Evolutionary conservation across 148 eudicot genomes (phyloP).

Genomic region (Pharnaceum exiguum): DNA sequence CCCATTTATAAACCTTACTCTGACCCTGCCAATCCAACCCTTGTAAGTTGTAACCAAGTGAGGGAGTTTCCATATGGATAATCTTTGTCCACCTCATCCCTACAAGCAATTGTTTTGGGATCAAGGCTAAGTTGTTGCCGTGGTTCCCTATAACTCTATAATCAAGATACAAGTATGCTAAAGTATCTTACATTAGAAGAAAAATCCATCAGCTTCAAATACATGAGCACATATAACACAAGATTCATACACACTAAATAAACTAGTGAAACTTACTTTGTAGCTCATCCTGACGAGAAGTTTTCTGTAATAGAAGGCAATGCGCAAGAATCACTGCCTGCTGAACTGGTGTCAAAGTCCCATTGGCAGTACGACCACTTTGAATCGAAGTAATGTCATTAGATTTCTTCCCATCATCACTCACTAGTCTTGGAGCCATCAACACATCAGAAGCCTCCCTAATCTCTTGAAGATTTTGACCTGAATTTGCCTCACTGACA

Average conservation of each 20-base stretch:
- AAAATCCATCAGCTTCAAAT: not conserved
- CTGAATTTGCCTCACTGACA: constrained; percentile 15
- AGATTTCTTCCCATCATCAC: constrained; percentile 23
- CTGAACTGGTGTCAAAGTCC: constrained; percentile 49
- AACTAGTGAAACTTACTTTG: constrained; percentile 47
- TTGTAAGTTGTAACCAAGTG: no score
- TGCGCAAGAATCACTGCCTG: constrained; percentile 77
- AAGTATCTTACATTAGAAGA: no score
- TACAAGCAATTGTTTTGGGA: no score
- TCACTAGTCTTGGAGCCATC: constrained; percentile 66
- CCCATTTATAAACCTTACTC: no score
- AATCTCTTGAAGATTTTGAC: constrained; percentile 29
- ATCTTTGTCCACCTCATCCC: no score
- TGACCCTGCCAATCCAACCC: no score
- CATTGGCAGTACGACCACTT: constrained; percentile 20
- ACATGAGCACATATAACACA: not conserved
- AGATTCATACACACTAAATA: not conserved
- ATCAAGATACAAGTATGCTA: no score
- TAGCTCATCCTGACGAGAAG: constrained; percentile 68
- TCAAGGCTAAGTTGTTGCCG: no score
- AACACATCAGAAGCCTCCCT: constrained; percentile 63
- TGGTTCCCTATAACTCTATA: no score
- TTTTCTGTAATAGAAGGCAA: constrained; percentile 70
- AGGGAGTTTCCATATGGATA: no score
- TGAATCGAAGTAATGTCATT: constrained; percentile 24